Percentiles rank a stretch among this genome's conserved stretches.
Conservation (phyloP, 495 filamentous ascomycete species). For the Hypoxylon fuscum region DNA sequence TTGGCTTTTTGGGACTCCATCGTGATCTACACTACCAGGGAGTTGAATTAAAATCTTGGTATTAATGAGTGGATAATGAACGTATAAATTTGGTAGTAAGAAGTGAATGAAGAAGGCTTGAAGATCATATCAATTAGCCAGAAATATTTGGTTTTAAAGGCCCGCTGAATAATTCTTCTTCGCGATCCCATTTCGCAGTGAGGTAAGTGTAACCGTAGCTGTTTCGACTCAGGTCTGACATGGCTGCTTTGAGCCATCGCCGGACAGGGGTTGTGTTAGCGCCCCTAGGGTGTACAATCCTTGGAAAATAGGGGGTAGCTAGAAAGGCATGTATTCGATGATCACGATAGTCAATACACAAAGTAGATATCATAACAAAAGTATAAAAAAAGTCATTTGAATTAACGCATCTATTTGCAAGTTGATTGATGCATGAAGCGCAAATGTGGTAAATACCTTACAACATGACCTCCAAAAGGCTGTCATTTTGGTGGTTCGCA, state of each 20-base stretch:
- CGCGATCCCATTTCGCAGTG: constrained; percentile 3
- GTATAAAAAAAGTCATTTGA: background rate
- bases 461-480: background rate
- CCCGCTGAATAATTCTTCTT: background rate
- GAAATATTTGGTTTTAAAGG: constrained; percentile 20
- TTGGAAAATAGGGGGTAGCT: background rate
- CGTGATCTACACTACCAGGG: constrained; percentile 31
- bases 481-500: background rate
- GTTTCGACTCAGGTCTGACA: constrained; percentile 36
- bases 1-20: constrained; percentile 49
- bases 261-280: constrained; percentile 19
- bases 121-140: constrained; percentile 23
- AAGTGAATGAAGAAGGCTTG: no score
- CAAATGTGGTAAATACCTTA: background rate
- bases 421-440: background rate
- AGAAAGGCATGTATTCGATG: background rate
- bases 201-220: constrained; percentile 26
- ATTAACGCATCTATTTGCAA: background rate
- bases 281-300: background rate
- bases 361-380: background rate
- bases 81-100: no score
- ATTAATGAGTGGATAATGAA: no score
- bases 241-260: constrained; percentile 4
- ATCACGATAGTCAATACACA: background rate
- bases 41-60: background rate